Base-by-base conservation (phyloP, 257 asterid species). In the Nicotiana benthamiana region DNA sequence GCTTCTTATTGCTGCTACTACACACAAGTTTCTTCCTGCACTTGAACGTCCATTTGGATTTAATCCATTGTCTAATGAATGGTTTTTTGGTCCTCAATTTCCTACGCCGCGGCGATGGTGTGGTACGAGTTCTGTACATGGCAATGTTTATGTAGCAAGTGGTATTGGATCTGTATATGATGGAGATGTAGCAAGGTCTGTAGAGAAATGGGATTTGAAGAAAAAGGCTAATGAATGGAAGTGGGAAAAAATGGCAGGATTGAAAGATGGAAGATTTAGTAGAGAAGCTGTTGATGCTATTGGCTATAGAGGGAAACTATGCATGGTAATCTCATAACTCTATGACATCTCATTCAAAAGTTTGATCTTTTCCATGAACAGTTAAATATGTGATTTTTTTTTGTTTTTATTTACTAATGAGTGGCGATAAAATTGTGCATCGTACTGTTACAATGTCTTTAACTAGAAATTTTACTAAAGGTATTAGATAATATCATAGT, bases 61-160 rank as follows among this genome's bases (percentile, higher is more conserved):
- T 75, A 86, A 92, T 81, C 95, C 97, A 6, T 64, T 79, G 6
- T 46, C 89, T 27, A 70, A 84, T 7, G 84, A 82, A 43, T 94
- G 98, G 97, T 83, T 75, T 65, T 84, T 52, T 6, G 98, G 98
- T 0, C 98, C 97, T 18, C 86, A 75, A 1, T 66, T 91, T 12
- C 13, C 82, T 18, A 48, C 85, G 18, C 97, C 98, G 0, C 89
- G 97, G 6, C 86, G 97, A 18, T 92, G 97, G 98, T 94, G 98
- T 64, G 88, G 82, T 48, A 36, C 92, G 0, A 93, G 94, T 2
- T 80, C 89, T 1, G 76, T 83, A 0, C 54, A 61, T 7, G 88
- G 89, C 5, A 20, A 79, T 0, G 77, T 91, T 26, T 93, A 93
- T 60, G 87, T 91, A 9, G 89, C 90, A 18, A 90, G 95, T 32